These are phyloP conservation scores for Strigomonas oncopelti DNA, from an alignment of 208 protist genomes.

Conservation along the genomic window DNA sequence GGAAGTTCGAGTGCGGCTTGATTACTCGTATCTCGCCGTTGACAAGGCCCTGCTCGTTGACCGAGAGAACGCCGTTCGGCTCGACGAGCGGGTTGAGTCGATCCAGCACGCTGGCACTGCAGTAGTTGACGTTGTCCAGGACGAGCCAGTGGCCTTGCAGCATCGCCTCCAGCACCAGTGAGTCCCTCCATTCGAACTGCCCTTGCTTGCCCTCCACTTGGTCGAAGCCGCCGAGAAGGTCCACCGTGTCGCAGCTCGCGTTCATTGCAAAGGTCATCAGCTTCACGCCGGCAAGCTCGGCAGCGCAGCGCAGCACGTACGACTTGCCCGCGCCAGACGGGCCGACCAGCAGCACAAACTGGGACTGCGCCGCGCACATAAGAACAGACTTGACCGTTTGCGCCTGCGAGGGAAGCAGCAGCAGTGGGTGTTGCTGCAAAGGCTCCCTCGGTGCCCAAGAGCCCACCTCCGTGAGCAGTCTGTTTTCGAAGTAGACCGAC, in stretches of 20 bases:
- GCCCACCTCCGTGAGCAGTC: slow-evolving; percentile 19
- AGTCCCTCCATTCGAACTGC: slow-evolving; percentile 99
- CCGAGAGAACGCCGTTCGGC: slow-evolving; percentile 89
- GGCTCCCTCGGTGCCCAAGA: not conserved
- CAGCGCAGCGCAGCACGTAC: slow-evolving; percentile 90
- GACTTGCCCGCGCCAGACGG: slow-evolving; percentile 96
- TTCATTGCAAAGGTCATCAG: slow-evolving; percentile 98
- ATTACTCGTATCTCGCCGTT: slow-evolving; percentile 92
- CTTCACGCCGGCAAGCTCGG: slow-evolving; percentile 84
- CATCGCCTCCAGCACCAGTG: slow-evolving; percentile 95
- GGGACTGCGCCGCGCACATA: slow-evolving; percentile 88
- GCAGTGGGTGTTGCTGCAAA: slow-evolving; percentile 21
- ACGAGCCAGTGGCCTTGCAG: slow-evolving; percentile 97
- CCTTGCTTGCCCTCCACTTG: slow-evolving; percentile 96
- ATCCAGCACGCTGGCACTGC: slow-evolving; percentile 98
- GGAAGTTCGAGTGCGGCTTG: slow-evolving; percentile 96
- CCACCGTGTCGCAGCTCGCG: slow-evolving; percentile 97
- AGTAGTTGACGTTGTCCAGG: slow-evolving; percentile 99
- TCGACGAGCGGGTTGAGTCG: slow-evolving; percentile 99
- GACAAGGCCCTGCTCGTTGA: slow-evolving; percentile 96
- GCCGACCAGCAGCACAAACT: slow-evolving; percentile 96
- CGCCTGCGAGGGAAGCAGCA: slow-evolving; percentile 74
- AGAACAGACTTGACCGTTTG: slow-evolving; percentile 78
- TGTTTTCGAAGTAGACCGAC: slow-evolving; percentile 58
- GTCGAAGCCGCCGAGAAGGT: slow-evolving; percentile 99